A percentile compares a stretch with the other conserved stretches of the same genome.
Evolutionary conservation across 2,329 filamentous ascomycete genomes (phyloP).

Genomic region (Penicillium italicum): DNA sequence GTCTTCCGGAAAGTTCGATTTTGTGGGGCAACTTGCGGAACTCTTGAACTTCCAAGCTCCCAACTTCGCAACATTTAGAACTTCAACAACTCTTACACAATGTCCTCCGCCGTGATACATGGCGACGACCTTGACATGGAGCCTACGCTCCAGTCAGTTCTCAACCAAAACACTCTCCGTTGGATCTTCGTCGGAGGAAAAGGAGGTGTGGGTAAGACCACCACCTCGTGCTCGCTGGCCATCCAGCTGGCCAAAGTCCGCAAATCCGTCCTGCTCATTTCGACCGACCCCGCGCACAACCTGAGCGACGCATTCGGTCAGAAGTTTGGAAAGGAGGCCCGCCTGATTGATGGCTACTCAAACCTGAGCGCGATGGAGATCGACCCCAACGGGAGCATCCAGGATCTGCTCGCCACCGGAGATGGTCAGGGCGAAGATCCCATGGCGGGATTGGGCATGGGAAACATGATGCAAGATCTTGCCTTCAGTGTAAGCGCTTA

Average conservation of each 20-base stretch:
- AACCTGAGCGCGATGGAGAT: constrained; percentile 99
- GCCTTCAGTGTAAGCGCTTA: constrained; percentile 74
- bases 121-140: constrained; percentile 71
- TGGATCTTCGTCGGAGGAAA: constrained; percentile 99
- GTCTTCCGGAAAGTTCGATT: constrained; percentile 36
- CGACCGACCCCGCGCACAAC: constrained; percentile 97
- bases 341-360: constrained; percentile 83
- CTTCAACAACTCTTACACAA: constrained; percentile 17
- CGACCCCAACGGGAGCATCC: constrained; percentile 95
- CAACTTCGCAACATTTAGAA: not conserved
- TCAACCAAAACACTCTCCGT: constrained; percentile 90
- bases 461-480: constrained; percentile 97
- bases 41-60: constrained; percentile 10
- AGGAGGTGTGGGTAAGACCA: constrained; percentile 97
- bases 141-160: constrained; percentile 87
- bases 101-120: constrained; percentile 44
- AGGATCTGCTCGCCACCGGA: constrained; percentile 83
- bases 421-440: constrained; percentile 60
- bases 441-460: constrained; percentile 68
- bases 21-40: constrained; percentile 22
- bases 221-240: constrained; percentile 96
- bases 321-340: constrained; percentile 98
- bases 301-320: constrained; percentile 96
- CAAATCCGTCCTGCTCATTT: constrained; percentile 95
- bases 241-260: constrained; percentile 95